phyloP scores from a whole-genome alignment of 106 monocot genomes.

The Dendrobium chrysotoxum region DNA sequence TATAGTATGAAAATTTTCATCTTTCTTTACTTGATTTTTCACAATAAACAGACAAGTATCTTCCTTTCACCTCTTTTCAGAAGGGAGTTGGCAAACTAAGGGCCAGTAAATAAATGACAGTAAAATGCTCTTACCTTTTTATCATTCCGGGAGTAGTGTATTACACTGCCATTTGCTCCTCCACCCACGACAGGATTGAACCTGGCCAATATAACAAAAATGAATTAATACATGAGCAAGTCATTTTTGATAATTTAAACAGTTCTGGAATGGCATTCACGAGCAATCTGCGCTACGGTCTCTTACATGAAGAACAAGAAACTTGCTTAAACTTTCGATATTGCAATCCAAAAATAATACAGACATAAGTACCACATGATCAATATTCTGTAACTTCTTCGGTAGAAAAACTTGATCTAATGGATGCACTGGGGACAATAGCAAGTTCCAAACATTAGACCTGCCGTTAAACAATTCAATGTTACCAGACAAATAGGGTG shows the following conservation, averaged over 20 bases:
- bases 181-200: slow-evolving; percentile 96
- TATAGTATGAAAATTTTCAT: neutral
- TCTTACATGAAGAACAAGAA: neutral
- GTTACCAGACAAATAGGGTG: too few relatives aligned
- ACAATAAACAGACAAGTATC: neutral
- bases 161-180: slow-evolving; percentile 82
- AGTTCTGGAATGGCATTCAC: neutral
- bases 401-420: too few relatives aligned
- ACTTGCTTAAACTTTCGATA: neutral
- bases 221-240: neutral
- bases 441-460: too few relatives aligned
- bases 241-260: neutral
- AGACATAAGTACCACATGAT: too few relatives aligned
- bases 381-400: too few relatives aligned
- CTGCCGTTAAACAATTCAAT: too few relatives aligned
- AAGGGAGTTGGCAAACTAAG: neutral
- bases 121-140: slow-evolving; percentile 44
- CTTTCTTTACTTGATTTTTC: neutral
- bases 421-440: too few relatives aligned
- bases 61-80: neutral
- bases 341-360: neutral
- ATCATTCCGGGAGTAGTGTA: slow-evolving; percentile 97
- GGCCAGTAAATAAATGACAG: neutral
- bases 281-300: neutral
- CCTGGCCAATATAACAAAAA: slow-evolving; percentile 26